Evolutionary conservation across 164 flowering plant genomes (phyloP), one percentile per base, ranked within the genome.

Genomic region (Aristolochia fimbriata): DNA sequence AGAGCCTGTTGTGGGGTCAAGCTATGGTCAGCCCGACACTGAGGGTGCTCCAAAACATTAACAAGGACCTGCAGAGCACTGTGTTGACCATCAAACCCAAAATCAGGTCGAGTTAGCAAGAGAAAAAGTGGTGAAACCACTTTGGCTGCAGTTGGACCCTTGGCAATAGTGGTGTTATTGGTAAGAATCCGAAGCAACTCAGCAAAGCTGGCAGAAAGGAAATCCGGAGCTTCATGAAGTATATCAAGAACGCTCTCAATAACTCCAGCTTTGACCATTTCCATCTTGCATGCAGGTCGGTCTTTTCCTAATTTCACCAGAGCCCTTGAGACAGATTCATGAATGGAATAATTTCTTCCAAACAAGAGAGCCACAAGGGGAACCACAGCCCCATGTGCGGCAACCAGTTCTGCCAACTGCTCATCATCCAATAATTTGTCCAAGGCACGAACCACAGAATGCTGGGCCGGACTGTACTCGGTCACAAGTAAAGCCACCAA

Each of bases 251-350:
- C 61, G 61, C 89, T 74, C 66, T 93, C 96, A 54, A 91, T 81
- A 1, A 85, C 91, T 25, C 97, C 96, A 64, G 90, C 86, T 77
- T 87, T 91, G 63, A 94, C 97, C 99, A 94, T 94, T 71, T 91
- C 97, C 84, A 87, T 71, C 81, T 94, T 94, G 71, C 96, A 91
- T 65, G 89, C 74, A 63, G 97, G 97, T 70, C 97, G 81, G 65
- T 94, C 97, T 77, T 94, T 94, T 24, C 97, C 99, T 62, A 94
- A 70, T 79, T 93, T 93, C 59, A 93, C 97, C 62, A 93, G 84
- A 61, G 95, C 85, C 73, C 85, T 77, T 43, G 91, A 86, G 51
- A 85, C 74, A 60, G 93, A 86, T 68, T 93, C 97, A 61, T 88
- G 96, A 69, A 93, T 83, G 71, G 78, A 64, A 74, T 80, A 85